Conservation (phyloP, 768 basidiomycete genomes). For the Kwoniella heveanensis region DNA sequence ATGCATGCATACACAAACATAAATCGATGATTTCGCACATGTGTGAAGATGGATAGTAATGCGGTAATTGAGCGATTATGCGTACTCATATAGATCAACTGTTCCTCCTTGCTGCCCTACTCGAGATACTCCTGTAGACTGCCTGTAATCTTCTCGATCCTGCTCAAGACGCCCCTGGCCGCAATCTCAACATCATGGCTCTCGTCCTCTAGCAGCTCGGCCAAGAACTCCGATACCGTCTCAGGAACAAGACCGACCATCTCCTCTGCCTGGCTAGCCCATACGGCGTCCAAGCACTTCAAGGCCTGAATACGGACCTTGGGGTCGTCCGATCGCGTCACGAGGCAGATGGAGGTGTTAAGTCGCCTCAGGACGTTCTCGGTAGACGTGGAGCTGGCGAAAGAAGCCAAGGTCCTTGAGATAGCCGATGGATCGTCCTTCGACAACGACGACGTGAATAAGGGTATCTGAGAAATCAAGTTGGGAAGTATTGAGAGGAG, state of each 20-base stretch:
- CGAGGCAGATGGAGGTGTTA: slow-evolving; percentile 82
- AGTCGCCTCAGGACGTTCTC: slow-evolving; percentile 71
- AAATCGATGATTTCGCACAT: not conserved
- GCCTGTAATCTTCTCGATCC: slow-evolving; percentile 53
- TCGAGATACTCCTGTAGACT: slow-evolving; percentile 52
- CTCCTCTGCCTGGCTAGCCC: slow-evolving; percentile 76
- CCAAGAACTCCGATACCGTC: slow-evolving; percentile 54
- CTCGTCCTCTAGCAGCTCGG: slow-evolving; percentile 64
- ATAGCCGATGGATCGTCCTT: slow-evolving; percentile 46
- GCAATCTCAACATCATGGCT: slow-evolving; percentile 77
- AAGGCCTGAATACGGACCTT: slow-evolving; percentile 72
- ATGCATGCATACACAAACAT: not conserved
- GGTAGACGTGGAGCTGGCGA: slow-evolving; percentile 65
- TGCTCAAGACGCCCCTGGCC: slow-evolving; percentile 58
- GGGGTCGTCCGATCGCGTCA: slow-evolving; percentile 80
- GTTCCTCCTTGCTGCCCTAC: slow-evolving; percentile 19
- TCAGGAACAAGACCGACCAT: slow-evolving; percentile 84
- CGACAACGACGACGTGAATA: slow-evolving; percentile 55
- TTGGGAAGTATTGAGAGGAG: slow-evolving; percentile 62
- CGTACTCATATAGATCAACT: not conserved
- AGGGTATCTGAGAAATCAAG: slow-evolving; percentile 68
- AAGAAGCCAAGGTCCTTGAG: slow-evolving; percentile 57
- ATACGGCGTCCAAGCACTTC: slow-evolving; percentile 68
- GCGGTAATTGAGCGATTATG: not conserved
- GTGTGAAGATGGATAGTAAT: not conserved